phyloP scores from a whole-genome alignment of 306 rosid genomes.

The Fragaria ananassa region DNA sequence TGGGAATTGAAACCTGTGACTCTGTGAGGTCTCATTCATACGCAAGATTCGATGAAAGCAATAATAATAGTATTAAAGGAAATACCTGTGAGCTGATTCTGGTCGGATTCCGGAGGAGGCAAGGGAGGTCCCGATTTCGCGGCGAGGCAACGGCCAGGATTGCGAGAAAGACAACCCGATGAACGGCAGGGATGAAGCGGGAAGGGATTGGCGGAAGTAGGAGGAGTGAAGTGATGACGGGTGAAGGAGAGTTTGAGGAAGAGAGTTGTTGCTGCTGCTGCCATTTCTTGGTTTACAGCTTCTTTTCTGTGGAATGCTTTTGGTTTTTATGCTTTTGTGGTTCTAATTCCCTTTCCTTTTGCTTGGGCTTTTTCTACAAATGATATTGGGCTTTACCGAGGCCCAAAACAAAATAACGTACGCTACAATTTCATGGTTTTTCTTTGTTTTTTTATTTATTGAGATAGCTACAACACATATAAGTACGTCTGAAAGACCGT shows the following conservation, averaged over 20 bases:
- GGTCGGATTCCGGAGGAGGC: constrained; percentile 47
- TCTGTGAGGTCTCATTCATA: background rate
- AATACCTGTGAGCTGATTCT: constrained; percentile 40
- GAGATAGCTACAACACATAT: too few relatives aligned
- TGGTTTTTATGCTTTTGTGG: background rate
- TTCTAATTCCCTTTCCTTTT: background rate
- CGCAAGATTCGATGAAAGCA: background rate
- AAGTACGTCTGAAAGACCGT: too few relatives aligned
- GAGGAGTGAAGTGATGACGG: background rate
- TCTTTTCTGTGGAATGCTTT: background rate
- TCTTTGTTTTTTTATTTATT: too few relatives aligned
- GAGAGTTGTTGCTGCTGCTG: constrained; percentile 2
- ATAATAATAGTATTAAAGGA: too few relatives aligned
- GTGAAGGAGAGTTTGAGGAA: constrained; percentile 13
- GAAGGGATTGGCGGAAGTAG: constrained; percentile 11
- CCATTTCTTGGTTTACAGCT: background rate
- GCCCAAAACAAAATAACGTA: background rate
- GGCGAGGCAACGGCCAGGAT: constrained; percentile 43
- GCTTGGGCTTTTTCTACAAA: background rate
- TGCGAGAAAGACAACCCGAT: constrained; percentile 23
- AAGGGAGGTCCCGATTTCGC: constrained; percentile 28
- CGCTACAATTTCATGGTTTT: too few relatives aligned
- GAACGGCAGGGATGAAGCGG: constrained; percentile 28
- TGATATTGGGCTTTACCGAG: background rate
- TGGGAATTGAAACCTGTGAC: background rate